phyloP scores from a whole-genome alignment of 257 asterid genomes.

The Ilex asprella region DNA sequence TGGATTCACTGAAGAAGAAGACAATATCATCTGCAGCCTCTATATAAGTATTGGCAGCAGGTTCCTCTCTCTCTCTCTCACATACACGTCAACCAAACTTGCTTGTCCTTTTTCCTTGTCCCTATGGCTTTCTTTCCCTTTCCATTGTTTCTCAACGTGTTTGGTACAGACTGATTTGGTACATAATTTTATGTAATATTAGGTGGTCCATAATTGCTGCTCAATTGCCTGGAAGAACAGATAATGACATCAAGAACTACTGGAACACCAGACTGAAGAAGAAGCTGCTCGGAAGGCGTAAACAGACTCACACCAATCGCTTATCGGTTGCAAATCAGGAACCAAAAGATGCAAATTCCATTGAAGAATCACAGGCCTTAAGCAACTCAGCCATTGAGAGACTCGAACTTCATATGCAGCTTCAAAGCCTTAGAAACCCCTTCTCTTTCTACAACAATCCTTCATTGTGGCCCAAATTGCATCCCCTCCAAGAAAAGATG shows the following conservation, averaged over 20 bases:
- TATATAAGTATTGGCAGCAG: constrained; percentile 99
- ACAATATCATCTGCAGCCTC: constrained; percentile 87
- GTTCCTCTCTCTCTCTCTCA: constrained; percentile 20
- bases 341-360: constrained; percentile 19
- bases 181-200: not conserved
- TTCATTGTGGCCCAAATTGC: constrained; percentile 48
- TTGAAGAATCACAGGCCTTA: constrained; percentile 39
- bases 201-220: constrained; percentile 99
- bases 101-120: no score
- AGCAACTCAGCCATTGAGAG: constrained; percentile 87
- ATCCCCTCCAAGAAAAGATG: constrained; percentile 48
- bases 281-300: constrained; percentile 71
- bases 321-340: constrained; percentile 24
- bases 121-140: no score
- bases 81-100: no score
- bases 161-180: not conserved
- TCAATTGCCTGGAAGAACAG: constrained; percentile 92
- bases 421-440: constrained; percentile 56
- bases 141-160: no score
- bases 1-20: constrained; percentile 98
- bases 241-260: constrained; percentile 86
- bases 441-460: constrained; percentile 49
- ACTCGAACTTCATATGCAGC: constrained; percentile 85
- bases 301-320: constrained; percentile 37
- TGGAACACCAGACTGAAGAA: constrained; percentile 91